Conservation (phyloP, 805 yeast genomes). For the Debaryomyces maramus region DNA sequence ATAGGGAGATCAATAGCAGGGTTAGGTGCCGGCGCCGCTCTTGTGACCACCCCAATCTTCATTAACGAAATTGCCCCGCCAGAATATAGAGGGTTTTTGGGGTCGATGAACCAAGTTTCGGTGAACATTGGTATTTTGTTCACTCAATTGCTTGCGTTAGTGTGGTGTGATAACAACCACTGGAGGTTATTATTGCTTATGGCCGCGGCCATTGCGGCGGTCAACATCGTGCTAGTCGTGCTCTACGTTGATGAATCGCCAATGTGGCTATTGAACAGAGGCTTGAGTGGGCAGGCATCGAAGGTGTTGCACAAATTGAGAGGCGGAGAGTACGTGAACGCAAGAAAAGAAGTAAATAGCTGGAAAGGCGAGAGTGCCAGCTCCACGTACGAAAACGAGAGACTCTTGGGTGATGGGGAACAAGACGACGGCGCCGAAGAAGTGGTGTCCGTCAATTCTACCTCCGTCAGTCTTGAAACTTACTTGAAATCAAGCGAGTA, state of each 20-base stretch:
- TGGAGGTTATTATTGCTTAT: conserved; percentile 76
- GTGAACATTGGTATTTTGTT: conserved; percentile 81
- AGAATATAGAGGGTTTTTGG: conserved; percentile 69
- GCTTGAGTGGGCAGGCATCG: conserved; percentile 43
- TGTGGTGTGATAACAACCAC: conserved; percentile 58
- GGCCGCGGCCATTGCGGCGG: conserved; percentile 55
- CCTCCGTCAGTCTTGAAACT: conserved; percentile 25
- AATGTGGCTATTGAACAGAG: conserved; percentile 66
- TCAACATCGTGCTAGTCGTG: conserved; percentile 43
- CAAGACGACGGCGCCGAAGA: conserved; percentile 9
- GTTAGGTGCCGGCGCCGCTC: conserved; percentile 80
- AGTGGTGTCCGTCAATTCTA: background rate
- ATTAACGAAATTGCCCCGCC: conserved; percentile 80
- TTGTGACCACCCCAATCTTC: conserved; percentile 82
- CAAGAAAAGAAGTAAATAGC: conserved; percentile 37
- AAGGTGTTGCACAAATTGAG: conserved; percentile 35
- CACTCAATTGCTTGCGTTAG: conserved; percentile 73
- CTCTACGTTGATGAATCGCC: conserved; percentile 72
- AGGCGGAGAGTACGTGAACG: conserved; percentile 37
- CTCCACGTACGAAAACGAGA: background rate
- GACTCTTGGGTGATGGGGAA: background rate
- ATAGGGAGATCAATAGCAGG: conserved; percentile 81
- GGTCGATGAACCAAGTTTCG: conserved; percentile 86
- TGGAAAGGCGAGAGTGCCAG: conserved; percentile 23
- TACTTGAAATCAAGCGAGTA: conserved; percentile 57